Evolutionary conservation across 2,329 filamentous ascomycete genomes (phyloP), one percentile per base, ranked within the genome.

Genomic region (Sclerotinia subarctica): DNA sequence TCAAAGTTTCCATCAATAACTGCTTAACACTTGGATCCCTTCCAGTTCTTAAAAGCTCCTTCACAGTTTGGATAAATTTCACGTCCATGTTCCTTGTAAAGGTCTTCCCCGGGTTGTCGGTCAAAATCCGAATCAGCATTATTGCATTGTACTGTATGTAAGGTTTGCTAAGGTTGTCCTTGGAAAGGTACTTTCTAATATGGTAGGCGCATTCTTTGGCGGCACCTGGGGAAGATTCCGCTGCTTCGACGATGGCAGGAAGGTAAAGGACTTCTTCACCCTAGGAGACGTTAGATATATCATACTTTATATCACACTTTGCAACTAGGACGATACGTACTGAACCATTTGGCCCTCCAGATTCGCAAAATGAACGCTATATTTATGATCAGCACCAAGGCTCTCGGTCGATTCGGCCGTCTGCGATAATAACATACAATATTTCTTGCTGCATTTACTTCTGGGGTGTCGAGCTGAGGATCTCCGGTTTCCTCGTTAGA

Each of bases 121-220:
- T 85, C 72, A 99, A 82, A 76, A 99, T 99, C 70, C 94, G 90
- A 73, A 96, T 84, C 67, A 99, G 86, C 95, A 98, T 98, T 76
- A 98, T 88, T 71, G 93, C 90, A 81, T 98, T 97, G 84, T 97
- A 98, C 79, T 98, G 94, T 73, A 89, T 88, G 74, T 91, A 88
- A 13, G 92, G 83, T 57, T 82, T 82, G 35, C 79, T 77, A 74
- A 80, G 87, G 79, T 92, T 88, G 57, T 94, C 90, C 72, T 88
- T 90, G 74, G 87, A 85, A 69, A 99, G 82, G 78, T 90, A 94
- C 78, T 92, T 94, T 77, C 92, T 90, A 76, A 98, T 92, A 72
- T 90, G 83, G 72, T 86, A 82, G 62, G 93, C 93, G 74, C 92
- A 92, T 75, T 94, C 91, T 72, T 89, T 88, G 32, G 94, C 94